Conservation (phyloP, 2,329 filamentous ascomycete species). For the Delphinella strobiligena region DNA sequence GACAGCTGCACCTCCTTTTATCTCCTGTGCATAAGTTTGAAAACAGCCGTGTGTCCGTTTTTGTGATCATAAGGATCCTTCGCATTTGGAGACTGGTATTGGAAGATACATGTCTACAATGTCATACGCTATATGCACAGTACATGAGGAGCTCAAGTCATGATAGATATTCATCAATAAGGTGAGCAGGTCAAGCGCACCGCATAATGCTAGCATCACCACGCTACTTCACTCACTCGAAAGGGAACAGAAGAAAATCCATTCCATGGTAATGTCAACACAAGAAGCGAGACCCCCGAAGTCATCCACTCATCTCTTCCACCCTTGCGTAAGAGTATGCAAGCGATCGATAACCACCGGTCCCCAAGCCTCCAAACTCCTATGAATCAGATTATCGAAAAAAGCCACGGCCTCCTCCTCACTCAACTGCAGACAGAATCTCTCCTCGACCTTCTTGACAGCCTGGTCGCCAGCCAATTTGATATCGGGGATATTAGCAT, state of each 20-base stretch:
- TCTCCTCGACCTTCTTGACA: conserved; percentile 86
- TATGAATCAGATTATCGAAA: conserved; percentile 81
- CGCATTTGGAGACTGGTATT: too few species aligned
- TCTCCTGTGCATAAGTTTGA: too few species aligned
- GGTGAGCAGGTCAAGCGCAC: background rate
- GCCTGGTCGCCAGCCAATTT: conserved; percentile 66
- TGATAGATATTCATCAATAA: background rate
- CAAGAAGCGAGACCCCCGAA: background rate
- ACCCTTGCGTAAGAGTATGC: conserved; percentile 87
- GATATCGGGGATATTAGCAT: conserved; percentile 94
- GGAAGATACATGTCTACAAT: too few species aligned
- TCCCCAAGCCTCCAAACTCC: conserved; percentile 79
- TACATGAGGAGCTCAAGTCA: too few species aligned
- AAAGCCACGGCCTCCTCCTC: conserved; percentile 87
- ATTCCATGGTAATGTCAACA: background rate
- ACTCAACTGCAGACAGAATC: conserved; percentile 80
- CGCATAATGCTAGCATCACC: background rate
- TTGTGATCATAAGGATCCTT: too few species aligned
- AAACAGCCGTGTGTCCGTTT: too few species aligned
- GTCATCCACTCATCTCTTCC: conserved; percentile 48
- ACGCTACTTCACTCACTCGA: background rate
- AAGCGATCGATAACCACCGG: conserved; percentile 90
- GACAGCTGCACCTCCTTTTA: too few species aligned
- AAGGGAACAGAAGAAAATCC: background rate
- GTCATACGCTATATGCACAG: too few species aligned